A percentile compares a stretch with the other conserved stretches of the same genome.
Evolutionary conservation across 371 early-diverging fungal genomes (phyloP).

Genomic region (Sporodiniella umbellata): DNA sequence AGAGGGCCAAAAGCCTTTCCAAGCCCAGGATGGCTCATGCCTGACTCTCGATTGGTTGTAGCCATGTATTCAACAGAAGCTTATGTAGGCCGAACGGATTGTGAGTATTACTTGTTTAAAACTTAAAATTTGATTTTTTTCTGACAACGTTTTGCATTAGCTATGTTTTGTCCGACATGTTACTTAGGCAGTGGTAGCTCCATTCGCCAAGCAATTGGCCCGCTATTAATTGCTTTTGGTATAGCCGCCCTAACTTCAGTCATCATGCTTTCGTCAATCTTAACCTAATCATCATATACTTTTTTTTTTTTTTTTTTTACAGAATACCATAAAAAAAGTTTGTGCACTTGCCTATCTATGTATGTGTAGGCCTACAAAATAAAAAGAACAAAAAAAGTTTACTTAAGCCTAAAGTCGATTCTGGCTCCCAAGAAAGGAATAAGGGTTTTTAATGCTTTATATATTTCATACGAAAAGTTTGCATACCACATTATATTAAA

Average conservation of each 20-base stretch:
- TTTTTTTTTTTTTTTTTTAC: too few relatives aligned
- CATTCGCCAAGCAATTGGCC: constrained; percentile 25
- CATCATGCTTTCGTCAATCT: constrained; percentile 20
- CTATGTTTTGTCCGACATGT: constrained; percentile 48
- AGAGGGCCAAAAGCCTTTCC: constrained; percentile 44
- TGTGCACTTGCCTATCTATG: too few relatives aligned
- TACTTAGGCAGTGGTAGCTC: constrained; percentile 29
- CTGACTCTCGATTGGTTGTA: constrained; percentile 36
- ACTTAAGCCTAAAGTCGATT: too few relatives aligned
- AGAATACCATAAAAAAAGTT: background rate
- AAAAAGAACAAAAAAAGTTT: too few relatives aligned
- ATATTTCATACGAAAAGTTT: too few relatives aligned
- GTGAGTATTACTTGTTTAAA: too few relatives aligned
- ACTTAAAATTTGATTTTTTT: background rate
- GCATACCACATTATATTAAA: too few relatives aligned
- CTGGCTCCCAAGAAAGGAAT: too few relatives aligned
- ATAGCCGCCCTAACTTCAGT: constrained; percentile 26
- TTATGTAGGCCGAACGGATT: constrained; percentile 39
- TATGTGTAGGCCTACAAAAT: too few relatives aligned
- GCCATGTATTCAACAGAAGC: constrained; percentile 49
- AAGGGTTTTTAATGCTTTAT: too few relatives aligned
- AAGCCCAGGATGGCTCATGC: constrained; percentile 48
- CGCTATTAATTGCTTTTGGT: constrained; percentile 24
- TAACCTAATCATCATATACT: background rate
- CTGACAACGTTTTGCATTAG: constrained; percentile 7